phyloP scores from a whole-genome alignment of 768 basidiomycete species.

The Leccinum truebloodii region DNA sequence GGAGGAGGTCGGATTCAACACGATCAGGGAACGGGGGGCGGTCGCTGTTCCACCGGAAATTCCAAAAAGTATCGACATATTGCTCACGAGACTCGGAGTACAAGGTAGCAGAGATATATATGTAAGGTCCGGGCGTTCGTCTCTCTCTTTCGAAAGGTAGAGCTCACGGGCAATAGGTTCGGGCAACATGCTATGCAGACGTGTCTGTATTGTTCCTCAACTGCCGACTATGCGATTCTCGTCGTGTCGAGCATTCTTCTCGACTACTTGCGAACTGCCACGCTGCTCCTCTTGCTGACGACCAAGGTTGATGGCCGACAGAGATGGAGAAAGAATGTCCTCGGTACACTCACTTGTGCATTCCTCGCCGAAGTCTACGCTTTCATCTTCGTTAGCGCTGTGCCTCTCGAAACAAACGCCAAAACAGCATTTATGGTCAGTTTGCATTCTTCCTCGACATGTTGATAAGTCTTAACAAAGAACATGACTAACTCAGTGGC shows the following conservation, averaged over 20 bases:
- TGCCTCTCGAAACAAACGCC: conserved; percentile 46
- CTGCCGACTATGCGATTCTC: conserved; percentile 60
- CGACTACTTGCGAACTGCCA: conserved; percentile 58
- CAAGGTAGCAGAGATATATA: conserved; percentile 61
- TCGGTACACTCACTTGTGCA: conserved; percentile 50
- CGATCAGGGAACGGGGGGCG: conserved; percentile 15
- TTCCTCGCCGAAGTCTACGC: conserved; percentile 57
- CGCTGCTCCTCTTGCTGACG: conserved; percentile 49
- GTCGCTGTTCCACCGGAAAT: conserved; percentile 31
- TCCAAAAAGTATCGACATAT: conserved; percentile 47
- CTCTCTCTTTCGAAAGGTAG: neutral
- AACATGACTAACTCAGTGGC: conserved; percentile 50
- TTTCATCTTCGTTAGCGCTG: conserved; percentile 46
- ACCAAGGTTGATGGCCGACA: conserved; percentile 41
- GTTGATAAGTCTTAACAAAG: conserved; percentile 1
- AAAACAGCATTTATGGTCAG: conserved; percentile 42
- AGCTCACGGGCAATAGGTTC: conserved; percentile 45
- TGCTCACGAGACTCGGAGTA: conserved; percentile 56
- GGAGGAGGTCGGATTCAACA: conserved; percentile 41
- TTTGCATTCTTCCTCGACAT: conserved; percentile 1
- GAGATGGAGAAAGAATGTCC: conserved; percentile 44
- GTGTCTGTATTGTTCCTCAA: conserved; percentile 66
- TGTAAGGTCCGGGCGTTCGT: conserved; percentile 46
- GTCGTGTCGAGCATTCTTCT: conserved; percentile 55
- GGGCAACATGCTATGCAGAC: conserved; percentile 64